Evolutionary conservation across 805 yeast species (phyloP), one percentile per base, ranked within the genome.

Genomic region (Wickerhamomyces sydowiorum): DNA sequence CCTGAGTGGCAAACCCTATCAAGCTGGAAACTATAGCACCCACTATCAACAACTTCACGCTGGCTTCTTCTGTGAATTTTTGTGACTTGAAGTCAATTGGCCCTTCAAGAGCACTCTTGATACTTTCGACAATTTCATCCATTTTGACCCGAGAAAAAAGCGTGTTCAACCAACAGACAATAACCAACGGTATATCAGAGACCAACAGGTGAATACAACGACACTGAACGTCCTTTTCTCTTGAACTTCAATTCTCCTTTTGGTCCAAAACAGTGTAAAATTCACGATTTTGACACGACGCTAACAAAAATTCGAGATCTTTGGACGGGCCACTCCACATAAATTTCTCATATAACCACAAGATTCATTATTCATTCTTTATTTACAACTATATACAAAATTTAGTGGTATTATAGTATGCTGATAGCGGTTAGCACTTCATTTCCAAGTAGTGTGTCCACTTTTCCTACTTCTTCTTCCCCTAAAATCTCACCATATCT

Each of bases 401-500:
- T 30, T 17, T 30, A 18, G 5, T 18, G 7, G 9, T n/a, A 3
- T 30, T 30, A 30, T 30, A 53, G 20, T 9, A 25, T 25, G 23
- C 47, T 48, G n/a, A 54, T 33, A 1, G 53, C 55, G 22, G 33
- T 18, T 5, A 53, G 28, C 2, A 53, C 44, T 30, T 51, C 57
- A 7, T 23, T 23, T 27, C 43, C 39, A 34, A 51, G 23, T 21
- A 47, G 25, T 1, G 46, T 33, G 24, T 51, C 42, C 5, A 43
- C 38, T 2, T 40, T 38, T 20, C 51, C 56, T 60, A 70, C 65
- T 29, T 59, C 59, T 28, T 69, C 71, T 22, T 62, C 64, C 15
- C 70, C 76, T 2, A 59, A 57, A 2, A 73, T 66, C n/a, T 73
- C 78, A 9, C 83, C 81, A 51, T 73, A 78, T 1, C 59, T 62